Conservation (phyloP, 306 rosid species). For the Quercus bicolor region DNA sequence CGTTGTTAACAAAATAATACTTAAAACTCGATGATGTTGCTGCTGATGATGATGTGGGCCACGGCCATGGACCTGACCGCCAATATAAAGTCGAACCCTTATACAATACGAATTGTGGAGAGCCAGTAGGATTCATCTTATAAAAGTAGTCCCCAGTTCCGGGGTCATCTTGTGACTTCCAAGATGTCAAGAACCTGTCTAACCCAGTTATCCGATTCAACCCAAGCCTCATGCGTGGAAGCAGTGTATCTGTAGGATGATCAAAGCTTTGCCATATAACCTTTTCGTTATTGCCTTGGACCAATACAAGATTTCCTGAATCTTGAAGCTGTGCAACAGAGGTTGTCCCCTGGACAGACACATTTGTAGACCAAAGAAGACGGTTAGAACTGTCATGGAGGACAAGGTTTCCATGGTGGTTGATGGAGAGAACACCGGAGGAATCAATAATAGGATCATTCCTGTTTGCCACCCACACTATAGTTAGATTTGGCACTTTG, state of each 20-base stretch:
- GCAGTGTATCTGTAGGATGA: conserved; percentile 23
- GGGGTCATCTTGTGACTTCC: neutral
- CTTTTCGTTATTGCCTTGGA: too few relatives aligned
- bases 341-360: too few relatives aligned
- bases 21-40: neutral
- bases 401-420: too few relatives aligned
- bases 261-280: conserved; percentile 31
- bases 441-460: conserved; percentile 6
- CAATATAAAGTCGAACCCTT: too few relatives aligned
- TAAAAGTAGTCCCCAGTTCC: too few relatives aligned
- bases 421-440: conserved; percentile 8
- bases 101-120: too few relatives aligned
- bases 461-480: conserved; percentile 2
- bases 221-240: conserved; percentile 5
- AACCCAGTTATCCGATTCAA: neutral
- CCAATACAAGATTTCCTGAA: conserved; percentile 23
- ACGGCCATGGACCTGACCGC: neutral
- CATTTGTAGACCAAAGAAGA: conserved; percentile 8
- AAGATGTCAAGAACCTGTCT: neutral
- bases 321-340: conserved; percentile 13
- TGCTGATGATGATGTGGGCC: neutral
- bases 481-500: too few relatives aligned
- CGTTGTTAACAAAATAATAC: neutral
- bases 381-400: too few relatives aligned
- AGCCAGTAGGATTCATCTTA: too few relatives aligned